These are phyloP conservation scores for Ophidiomyces ophidiicola DNA, from an alignment of 2,329 filamentous ascomycete genomes.

Conservation along the genomic window DNA sequence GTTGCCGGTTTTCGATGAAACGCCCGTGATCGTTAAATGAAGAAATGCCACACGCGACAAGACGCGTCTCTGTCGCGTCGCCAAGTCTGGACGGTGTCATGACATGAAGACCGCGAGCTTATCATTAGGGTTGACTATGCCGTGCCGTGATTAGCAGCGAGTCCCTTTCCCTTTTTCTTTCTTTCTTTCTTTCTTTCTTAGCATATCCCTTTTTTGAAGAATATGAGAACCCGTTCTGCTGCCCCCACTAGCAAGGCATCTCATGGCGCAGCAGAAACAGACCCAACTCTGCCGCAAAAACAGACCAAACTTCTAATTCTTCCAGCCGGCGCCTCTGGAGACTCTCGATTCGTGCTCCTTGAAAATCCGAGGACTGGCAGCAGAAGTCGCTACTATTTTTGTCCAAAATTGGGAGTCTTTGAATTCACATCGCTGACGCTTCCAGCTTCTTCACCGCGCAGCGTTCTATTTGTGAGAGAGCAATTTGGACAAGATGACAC, in stretches of 20 bases:
- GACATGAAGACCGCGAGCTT: too few relatives aligned
- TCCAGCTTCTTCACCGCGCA: conserved; percentile 40
- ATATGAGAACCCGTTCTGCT: conserved; percentile 25
- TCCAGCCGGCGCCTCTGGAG: conserved; percentile 40
- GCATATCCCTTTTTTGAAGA: neutral
- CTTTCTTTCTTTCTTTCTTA: too few relatives aligned
- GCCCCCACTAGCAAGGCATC: conserved; percentile 11
- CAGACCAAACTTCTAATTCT: conserved; percentile 45
- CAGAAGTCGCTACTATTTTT: conserved; percentile 46
- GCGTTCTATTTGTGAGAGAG: conserved; percentile 38
- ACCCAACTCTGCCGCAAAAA: conserved; percentile 15
- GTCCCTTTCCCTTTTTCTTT: too few relatives aligned
- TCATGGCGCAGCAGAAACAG: neutral
- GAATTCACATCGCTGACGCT: conserved; percentile 49
- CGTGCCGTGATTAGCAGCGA: too few relatives aligned
- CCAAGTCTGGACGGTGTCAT: too few relatives aligned
- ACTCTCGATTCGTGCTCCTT: conserved; percentile 45
- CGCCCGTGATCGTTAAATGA: too few relatives aligned
- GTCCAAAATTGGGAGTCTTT: conserved; percentile 45
- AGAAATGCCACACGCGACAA: conserved; percentile 2
- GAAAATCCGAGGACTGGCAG: conserved; percentile 41
- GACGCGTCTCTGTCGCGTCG: conserved; percentile 8
- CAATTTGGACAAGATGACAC: neutral
- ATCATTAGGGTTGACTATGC: too few relatives aligned
- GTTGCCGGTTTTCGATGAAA: too few relatives aligned